These are phyloP conservation scores for Boletus reticuloceps DNA, from an alignment of 768 basidiomycete species.

Conservation along the genomic window DNA sequence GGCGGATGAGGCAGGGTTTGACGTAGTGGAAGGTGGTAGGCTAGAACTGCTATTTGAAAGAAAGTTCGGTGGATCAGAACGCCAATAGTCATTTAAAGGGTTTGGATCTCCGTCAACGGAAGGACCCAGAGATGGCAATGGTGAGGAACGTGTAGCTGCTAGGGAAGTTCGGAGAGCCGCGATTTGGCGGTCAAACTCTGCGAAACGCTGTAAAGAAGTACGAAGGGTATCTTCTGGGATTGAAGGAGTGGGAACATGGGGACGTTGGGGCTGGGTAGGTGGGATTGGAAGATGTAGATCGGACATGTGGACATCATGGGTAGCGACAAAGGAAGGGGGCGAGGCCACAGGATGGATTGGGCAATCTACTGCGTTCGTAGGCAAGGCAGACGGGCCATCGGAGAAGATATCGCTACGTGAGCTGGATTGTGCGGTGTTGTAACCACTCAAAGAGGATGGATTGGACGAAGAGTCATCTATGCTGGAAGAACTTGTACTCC, in stretches of 20 bases:
- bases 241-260: constrained; percentile 11
- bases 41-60: constrained; percentile 9
- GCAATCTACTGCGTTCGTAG: constrained; percentile 14
- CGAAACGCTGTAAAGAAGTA: constrained; percentile 49
- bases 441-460: constrained; percentile 37
- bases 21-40: neutral
- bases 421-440: constrained; percentile 34
- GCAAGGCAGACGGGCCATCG: constrained; percentile 15
- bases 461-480: constrained; percentile 31
- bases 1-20: constrained; percentile 6
- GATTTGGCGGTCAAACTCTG: constrained; percentile 53
- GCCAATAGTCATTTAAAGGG: constrained; percentile 18
- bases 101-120: constrained; percentile 18
- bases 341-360: constrained; percentile 21
- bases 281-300: constrained; percentile 31
- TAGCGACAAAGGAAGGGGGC: constrained; percentile 40
- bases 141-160: constrained; percentile 25
- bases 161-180: constrained; percentile 44
- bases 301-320: constrained; percentile 51
- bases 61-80: constrained; percentile 18
- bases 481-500: constrained; percentile 51
- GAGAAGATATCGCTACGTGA: constrained; percentile 30
- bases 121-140: constrained; percentile 24
- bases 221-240: constrained; percentile 39
- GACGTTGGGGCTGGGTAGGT: constrained; percentile 14